phyloP scores from a whole-genome alignment of 208 protist species.

The Leishmania tarentolae region DNA sequence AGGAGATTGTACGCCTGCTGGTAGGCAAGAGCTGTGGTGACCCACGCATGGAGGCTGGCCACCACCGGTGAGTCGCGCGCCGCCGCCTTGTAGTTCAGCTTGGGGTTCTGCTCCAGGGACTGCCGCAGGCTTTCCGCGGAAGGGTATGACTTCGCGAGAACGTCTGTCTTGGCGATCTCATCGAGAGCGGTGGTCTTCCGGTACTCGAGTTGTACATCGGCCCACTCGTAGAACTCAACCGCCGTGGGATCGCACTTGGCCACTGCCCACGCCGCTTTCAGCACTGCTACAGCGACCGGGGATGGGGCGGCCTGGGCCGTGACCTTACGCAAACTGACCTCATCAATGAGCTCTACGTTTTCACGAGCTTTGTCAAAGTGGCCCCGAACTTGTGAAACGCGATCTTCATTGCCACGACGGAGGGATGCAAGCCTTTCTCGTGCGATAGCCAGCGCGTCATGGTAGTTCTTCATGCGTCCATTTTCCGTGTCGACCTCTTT shows the following conservation, averaged over 20 bases:
- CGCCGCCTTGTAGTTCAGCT: constrained; percentile 44
- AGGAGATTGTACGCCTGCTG: constrained; percentile 64
- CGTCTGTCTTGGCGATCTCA: constrained; percentile 46
- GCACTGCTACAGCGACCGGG: constrained; percentile 57
- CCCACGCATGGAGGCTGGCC: constrained; percentile 58
- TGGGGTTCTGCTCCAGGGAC: constrained; percentile 33
- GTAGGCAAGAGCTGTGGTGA: constrained; percentile 60
- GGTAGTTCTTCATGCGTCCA: constrained; percentile 47
- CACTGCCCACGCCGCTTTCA: constrained; percentile 58
- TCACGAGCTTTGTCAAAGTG: constrained; percentile 43
- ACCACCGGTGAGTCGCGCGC: constrained; percentile 46
- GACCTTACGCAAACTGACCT: constrained; percentile 55
- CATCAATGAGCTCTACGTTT: constrained; percentile 39
- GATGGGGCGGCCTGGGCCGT: constrained; percentile 56
- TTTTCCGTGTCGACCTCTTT: constrained; percentile 56
- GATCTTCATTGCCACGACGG: constrained; percentile 69
- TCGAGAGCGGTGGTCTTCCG: constrained; percentile 38
- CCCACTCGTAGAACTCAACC: constrained; percentile 63
- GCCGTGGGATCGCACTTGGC: constrained; percentile 58
- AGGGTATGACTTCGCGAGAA: constrained; percentile 49
- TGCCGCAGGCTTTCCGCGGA: constrained; percentile 33
- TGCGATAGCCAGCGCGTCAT: constrained; percentile 48
- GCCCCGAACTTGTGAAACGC: constrained; percentile 40
- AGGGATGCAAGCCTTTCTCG: constrained; percentile 58
- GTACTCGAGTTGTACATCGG: constrained; percentile 67